Evolutionary conservation across 2,329 filamentous ascomycete species (phyloP).

Genomic region (Verticillium isaacii): DNA sequence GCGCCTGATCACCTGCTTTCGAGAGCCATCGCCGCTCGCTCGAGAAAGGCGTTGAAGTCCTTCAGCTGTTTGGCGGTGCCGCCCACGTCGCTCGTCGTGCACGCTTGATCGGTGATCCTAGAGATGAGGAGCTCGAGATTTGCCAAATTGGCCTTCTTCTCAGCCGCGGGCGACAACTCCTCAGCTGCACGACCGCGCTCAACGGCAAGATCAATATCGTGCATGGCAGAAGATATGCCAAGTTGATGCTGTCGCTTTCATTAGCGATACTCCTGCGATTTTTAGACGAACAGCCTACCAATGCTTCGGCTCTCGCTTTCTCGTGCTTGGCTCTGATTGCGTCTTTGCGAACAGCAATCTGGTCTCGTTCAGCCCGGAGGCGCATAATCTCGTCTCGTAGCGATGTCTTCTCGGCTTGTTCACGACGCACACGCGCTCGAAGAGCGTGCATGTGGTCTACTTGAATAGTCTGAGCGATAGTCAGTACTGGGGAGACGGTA

Average conservation of each 20-base stretch:
- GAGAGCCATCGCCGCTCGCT: constrained; percentile 53
- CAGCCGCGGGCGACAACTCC: constrained; percentile 37
- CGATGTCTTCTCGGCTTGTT: constrained; percentile 51
- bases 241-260: constrained; percentile 34
- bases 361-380: constrained; percentile 54
- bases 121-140: constrained; percentile 55
- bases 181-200: constrained; percentile 45
- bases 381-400: constrained; percentile 57
- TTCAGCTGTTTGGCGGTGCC: constrained; percentile 52
- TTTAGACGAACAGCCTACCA: constrained; percentile 31
- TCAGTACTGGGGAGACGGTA: neutral
- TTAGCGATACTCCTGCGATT: neutral
- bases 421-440: constrained; percentile 51
- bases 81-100: constrained; percentile 41
- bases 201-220: constrained; percentile 57
- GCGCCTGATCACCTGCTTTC: constrained; percentile 27
- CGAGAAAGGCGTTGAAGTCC: constrained; percentile 60
- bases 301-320: constrained; percentile 43
- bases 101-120: constrained; percentile 49
- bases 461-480: constrained; percentile 43
- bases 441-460: constrained; percentile 55
- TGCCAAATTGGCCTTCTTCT: constrained; percentile 45
- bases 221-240: constrained; percentile 52
- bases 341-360: constrained; percentile 59
- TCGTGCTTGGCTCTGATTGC: constrained; percentile 58